A percentile compares a stretch with the other conserved stretches of the same genome.
Conservation (phyloP, 139 green algal species). For the Tetratostichococcus sp. region DNA sequence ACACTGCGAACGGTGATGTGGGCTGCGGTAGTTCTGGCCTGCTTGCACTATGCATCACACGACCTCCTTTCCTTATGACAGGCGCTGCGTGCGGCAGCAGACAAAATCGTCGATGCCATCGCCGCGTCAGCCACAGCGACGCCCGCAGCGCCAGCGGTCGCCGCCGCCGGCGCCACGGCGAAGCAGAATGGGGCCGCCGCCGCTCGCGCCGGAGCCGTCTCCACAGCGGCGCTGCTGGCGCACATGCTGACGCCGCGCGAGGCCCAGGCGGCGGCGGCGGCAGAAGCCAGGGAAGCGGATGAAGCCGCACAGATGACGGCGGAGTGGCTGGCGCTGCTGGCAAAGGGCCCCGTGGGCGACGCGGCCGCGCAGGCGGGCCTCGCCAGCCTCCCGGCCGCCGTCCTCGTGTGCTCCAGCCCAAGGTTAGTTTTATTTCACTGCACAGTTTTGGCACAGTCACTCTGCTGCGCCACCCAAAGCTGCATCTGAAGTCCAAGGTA, state of each 20-base stretch:
- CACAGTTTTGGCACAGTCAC: no score
- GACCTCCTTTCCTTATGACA: no score
- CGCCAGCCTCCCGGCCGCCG: slow-evolving; percentile 29
- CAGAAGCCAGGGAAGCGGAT: background rate
- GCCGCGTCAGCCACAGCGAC: background rate
- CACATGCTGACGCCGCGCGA: background rate
- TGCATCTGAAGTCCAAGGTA: no score
- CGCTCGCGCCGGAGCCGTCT: background rate
- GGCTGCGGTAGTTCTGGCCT: no score
- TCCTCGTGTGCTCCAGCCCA: slow-evolving; percentile 30
- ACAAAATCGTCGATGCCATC: background rate
- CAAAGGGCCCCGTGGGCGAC: background rate
- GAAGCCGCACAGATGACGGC: slow-evolving; percentile 29
- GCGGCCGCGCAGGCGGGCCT: slow-evolving; percentile 12
- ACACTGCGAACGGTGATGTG: no score
- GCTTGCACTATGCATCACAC: no score
- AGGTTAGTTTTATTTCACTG: background rate
- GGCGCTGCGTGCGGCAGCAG: background rate
- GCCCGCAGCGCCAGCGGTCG: background rate
- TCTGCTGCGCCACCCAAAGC: no score
- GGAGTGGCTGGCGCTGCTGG: slow-evolving; percentile 33
- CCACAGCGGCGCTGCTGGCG: background rate
- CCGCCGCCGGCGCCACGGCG: no score
- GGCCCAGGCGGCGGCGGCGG: slow-evolving; percentile 3
- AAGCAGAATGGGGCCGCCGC: background rate